These are phyloP conservation scores for Boletus patriciae DNA, from an alignment of 768 basidiomycete species.

Conservation along the genomic window DNA sequence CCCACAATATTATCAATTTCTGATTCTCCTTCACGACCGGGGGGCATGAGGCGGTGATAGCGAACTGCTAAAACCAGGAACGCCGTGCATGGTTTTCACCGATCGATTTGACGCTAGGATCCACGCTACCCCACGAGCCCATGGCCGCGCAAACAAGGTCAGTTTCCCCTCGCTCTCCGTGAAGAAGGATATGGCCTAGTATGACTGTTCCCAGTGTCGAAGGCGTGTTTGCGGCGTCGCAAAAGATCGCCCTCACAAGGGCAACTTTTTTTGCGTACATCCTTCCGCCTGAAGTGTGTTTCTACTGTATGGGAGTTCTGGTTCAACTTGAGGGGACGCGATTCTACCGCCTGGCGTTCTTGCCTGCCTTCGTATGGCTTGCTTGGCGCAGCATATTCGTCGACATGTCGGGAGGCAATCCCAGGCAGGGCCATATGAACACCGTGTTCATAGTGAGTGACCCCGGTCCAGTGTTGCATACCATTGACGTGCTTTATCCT, in stretches of 20 bases:
- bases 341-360: conserved; percentile 45
- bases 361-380: conserved; percentile 47
- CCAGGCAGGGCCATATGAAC: conserved; percentile 11
- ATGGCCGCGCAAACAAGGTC: conserved; percentile 8
- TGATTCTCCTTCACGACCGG: not conserved
- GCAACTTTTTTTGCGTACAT: conserved; percentile 36
- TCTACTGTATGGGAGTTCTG: conserved; percentile 52
- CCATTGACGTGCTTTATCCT: not conserved
- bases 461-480: not conserved
- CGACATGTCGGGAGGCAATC: conserved; percentile 25
- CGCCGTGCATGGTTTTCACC: not conserved
- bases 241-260: conserved; percentile 8
- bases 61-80: not conserved
- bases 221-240: conserved; percentile 3
- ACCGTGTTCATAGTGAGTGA: conserved; percentile 20
- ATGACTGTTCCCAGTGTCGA: not conserved
- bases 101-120: not conserved
- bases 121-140: not conserved
- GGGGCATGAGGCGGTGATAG: not conserved
- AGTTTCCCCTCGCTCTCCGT: not conserved
- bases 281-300: conserved; percentile 42
- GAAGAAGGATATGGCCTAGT: not conserved
- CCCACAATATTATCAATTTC: no score
- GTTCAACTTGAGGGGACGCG: conserved; percentile 45
- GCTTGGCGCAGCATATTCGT: conserved; percentile 40